Conservation (phyloP, 495 filamentous ascomycete genomes). For the Penicillium turbatum region DNA sequence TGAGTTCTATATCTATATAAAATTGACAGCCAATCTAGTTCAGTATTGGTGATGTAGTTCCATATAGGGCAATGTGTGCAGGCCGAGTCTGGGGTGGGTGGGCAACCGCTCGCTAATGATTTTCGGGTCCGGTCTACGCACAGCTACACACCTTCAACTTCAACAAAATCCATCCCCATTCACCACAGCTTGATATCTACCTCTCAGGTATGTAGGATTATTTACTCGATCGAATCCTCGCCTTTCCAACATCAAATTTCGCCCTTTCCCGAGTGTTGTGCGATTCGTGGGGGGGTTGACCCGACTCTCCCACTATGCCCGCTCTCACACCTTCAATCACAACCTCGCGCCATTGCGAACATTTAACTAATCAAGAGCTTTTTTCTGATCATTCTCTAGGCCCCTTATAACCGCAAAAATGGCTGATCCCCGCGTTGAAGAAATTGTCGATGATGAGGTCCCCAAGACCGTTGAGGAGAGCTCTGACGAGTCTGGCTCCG, state of each 20-base stretch:
- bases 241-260: conserved; percentile 25
- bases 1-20: conserved; percentile 6
- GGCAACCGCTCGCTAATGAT: conserved; percentile 47
- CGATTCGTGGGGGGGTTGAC: conserved; percentile 23
- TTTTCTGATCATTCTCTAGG: conserved; percentile 24
- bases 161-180: conserved; percentile 38
- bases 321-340: conserved; percentile 11
- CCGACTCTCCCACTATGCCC: conserved; percentile 21
- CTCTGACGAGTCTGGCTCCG: conserved; percentile 67
- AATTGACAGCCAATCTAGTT: neutral
- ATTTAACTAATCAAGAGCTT: conserved; percentile 10
- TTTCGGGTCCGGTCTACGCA: conserved; percentile 46
- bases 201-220: conserved; percentile 38
- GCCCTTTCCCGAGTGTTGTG: conserved; percentile 28
- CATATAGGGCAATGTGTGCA: conserved; percentile 29
- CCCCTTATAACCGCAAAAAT: conserved; percentile 54
- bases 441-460: conserved; percentile 80
- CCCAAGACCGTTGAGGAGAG: conserved; percentile 82
- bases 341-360: conserved; percentile 8
- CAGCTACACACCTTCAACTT: conserved; percentile 42
- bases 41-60: conserved; percentile 7
- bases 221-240: conserved; percentile 11
- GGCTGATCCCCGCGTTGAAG: conserved; percentile 97
- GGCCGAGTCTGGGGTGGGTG: conserved; percentile 33
- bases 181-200: conserved; percentile 36